phyloP scores from a whole-genome alignment of 208 protist genomes.

The Eutreptiella sp. region DNA sequence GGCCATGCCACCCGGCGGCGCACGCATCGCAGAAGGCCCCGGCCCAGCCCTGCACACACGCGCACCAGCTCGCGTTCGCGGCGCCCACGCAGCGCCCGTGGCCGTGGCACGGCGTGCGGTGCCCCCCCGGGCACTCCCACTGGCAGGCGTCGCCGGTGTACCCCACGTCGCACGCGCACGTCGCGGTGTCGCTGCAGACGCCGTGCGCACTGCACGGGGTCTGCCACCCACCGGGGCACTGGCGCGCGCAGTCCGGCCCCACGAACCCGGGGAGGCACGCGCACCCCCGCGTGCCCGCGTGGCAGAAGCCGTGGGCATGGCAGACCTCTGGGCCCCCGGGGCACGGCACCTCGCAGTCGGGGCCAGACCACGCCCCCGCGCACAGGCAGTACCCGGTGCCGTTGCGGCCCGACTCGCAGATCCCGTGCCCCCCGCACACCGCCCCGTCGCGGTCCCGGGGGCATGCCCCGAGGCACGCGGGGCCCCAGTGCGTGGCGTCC shows the following conservation, averaged over 20 bases:
- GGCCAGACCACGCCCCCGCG: no score
- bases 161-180: constrained; percentile 8
- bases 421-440: constrained; percentile 8
- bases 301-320: no score
- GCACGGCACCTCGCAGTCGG: no score
- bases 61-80: no score
- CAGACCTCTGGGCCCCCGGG: no score
- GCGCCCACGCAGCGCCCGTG: constrained; percentile 31
- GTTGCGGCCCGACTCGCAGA: constrained; percentile 10
- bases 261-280: no score
- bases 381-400: constrained; percentile 18
- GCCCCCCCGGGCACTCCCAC: constrained; percentile 17
- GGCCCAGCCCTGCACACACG: constrained; percentile 6
- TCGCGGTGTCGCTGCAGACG: constrained; percentile 7
- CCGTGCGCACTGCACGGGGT: constrained; percentile 9
- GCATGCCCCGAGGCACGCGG: not conserved
- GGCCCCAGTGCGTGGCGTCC: no score
- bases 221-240: no score
- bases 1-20: no score
- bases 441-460: not conserved
- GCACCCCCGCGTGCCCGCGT: no score
- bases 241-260: no score
- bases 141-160: constrained; percentile 23
- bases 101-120: constrained; percentile 10
- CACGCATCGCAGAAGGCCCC: no score